These are phyloP conservation scores for Echinosophora koreensis DNA, from an alignment of 306 rosid genomes.

Conservation along the genomic window DNA sequence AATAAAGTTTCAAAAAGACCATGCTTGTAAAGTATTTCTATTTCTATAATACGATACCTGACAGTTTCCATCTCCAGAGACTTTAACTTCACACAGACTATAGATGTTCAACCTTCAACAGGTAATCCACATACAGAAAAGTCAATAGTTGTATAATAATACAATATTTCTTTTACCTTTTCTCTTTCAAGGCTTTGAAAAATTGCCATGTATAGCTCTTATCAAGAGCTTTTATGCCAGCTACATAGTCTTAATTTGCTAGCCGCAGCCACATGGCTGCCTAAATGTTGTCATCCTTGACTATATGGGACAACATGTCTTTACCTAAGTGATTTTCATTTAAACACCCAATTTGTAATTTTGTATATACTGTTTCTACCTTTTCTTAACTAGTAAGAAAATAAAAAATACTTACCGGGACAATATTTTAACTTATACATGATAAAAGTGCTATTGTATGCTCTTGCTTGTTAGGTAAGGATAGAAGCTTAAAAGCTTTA, in stretches of 20 bases:
- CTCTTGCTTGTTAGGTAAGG: background rate
- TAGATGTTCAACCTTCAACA: conserved; percentile 67
- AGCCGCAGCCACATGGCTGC: background rate
- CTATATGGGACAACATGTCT: background rate
- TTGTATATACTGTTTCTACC: conserved; percentile 13
- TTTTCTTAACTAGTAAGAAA: background rate
- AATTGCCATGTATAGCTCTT: background rate
- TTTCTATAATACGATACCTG: conserved; percentile 65
- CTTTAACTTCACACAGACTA: conserved; percentile 84
- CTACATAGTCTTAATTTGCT: background rate
- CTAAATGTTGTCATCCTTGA: background rate
- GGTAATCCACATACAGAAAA: conserved; percentile 7
- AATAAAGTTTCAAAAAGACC: conserved; percentile 24
- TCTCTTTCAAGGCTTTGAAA: background rate
- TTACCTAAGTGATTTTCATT: conserved; percentile 7
- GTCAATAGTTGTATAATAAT: background rate
- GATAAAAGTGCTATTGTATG: conserved; percentile 2
- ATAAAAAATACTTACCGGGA: background rate
- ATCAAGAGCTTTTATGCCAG: background rate
- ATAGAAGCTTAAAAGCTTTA: conserved; percentile 16
- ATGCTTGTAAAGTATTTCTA: conserved; percentile 11
- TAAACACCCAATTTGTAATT: background rate
- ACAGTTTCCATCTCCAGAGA: conserved; percentile 95
- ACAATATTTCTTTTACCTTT: background rate
- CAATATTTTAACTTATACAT: background rate